These are phyloP conservation scores for Podila verticillata DNA, from an alignment of 192 early-diverging fungal genomes.

Conservation along the genomic window DNA sequence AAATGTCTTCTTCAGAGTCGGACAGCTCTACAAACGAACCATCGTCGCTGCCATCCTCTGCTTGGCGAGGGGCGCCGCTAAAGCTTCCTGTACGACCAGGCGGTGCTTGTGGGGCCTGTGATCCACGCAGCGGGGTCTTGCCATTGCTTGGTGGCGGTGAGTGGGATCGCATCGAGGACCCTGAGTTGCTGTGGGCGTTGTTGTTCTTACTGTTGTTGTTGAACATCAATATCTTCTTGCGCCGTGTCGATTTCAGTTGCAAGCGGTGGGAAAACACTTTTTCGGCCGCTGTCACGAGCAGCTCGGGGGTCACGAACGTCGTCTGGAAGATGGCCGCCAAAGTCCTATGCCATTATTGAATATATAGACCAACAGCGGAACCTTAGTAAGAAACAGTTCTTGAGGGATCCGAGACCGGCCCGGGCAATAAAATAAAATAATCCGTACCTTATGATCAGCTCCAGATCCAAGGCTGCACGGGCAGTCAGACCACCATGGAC, in stretches of 20 bases:
- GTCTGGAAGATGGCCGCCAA: conserved; percentile 62
- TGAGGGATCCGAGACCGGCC: too few relatives aligned
- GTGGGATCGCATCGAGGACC: too few relatives aligned
- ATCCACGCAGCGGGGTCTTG: background rate
- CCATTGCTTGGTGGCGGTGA: too few relatives aligned
- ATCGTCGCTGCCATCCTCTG: conserved; percentile 4
- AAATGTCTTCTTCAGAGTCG: conserved; percentile 21
- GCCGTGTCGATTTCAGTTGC: conserved; percentile 29
- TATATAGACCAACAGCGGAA: too few relatives aligned
- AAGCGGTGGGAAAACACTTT: conserved; percentile 67
- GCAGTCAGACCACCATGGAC: conserved; percentile 64
- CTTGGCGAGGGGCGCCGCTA: background rate
- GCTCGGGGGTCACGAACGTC: conserved; percentile 63
- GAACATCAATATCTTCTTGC: conserved; percentile 14
- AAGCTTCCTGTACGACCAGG: background rate
- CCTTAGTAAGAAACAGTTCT: too few relatives aligned
- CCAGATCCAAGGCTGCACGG: conserved; percentile 60
- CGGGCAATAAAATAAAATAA: too few relatives aligned
- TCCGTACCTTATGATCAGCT: conserved; percentile 59
- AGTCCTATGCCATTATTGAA: too few relatives aligned
- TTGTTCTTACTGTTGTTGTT: too few relatives aligned
- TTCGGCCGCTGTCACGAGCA: conserved; percentile 62
- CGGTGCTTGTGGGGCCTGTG: background rate
- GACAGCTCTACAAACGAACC: conserved; percentile 34
- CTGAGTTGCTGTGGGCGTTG: too few relatives aligned